Evolutionary conservation across 1,139 yeast genomes (phyloP).

Genomic region (Nadsonia commutata): DNA sequence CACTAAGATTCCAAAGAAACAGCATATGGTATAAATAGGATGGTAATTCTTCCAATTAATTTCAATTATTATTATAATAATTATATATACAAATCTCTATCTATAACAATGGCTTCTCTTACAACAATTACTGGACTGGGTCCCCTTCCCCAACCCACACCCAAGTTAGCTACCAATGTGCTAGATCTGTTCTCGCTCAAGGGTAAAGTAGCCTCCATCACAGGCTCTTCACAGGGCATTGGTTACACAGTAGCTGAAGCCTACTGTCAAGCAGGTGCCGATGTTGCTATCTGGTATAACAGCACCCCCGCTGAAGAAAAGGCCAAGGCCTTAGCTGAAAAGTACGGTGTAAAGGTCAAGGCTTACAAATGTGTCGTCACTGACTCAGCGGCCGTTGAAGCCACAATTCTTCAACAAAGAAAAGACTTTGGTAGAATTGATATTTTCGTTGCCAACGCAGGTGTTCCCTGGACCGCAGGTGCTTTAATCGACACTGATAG

Average conservation of each 20-base stretch:
- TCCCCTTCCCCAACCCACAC: slow-evolving; percentile 21
- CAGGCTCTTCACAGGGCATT: slow-evolving; percentile 80
- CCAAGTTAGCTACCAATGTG: slow-evolving; percentile 20
- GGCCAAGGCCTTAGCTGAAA: slow-evolving; percentile 41
- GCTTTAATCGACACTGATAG: slow-evolving; percentile 45
- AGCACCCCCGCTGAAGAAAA: slow-evolving; percentile 45
- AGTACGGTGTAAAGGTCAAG: slow-evolving; percentile 50
- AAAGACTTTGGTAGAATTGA: slow-evolving; percentile 68
- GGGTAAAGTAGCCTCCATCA: slow-evolving; percentile 78
- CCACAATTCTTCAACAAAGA: slow-evolving; percentile 41
- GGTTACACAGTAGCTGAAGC: slow-evolving; percentile 79
- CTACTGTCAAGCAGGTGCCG: slow-evolving; percentile 83
- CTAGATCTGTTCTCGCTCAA: slow-evolving; percentile 32
- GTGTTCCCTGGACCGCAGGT: slow-evolving; percentile 76
- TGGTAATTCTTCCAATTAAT: too few species aligned
- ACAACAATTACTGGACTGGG: too few species aligned
- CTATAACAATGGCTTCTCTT: too few species aligned
- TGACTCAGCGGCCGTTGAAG: slow-evolving; percentile 42
- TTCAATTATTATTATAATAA: too few species aligned
- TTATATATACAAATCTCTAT: too few species aligned
- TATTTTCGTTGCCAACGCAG: slow-evolving; percentile 82
- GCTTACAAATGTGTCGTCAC: slow-evolving; percentile 65
- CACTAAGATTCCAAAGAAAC: too few species aligned
- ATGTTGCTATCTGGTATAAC: slow-evolving; percentile 74
- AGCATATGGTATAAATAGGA: too few species aligned